Conservation (phyloP, 441 rosid species). For the Raphanus hybrid region DNA sequence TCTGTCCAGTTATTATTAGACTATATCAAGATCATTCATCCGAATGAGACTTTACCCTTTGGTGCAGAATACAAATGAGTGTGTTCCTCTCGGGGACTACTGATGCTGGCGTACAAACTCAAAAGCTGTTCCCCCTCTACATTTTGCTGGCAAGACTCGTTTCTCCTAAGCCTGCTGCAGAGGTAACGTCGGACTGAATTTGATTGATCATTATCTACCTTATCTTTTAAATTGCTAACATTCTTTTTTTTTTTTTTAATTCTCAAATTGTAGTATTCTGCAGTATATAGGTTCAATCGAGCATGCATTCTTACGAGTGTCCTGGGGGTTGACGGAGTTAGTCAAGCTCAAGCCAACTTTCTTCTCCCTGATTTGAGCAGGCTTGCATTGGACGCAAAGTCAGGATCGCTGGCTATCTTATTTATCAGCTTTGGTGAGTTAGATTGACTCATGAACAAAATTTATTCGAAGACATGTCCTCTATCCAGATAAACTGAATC, state of each 20-base stretch:
- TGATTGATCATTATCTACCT: conserved; percentile 16
- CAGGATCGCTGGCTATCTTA: conserved; percentile 80
- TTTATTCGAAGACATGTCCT: background rate
- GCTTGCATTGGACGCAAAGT: conserved; percentile 78
- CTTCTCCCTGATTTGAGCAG: conserved; percentile 85
- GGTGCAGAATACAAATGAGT: conserved; percentile 76
- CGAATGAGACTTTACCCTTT: background rate
- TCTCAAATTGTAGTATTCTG: conserved; percentile 78
- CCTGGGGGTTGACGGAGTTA: conserved; percentile 68
- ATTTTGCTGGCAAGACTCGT: conserved; percentile 82
- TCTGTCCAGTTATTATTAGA: background rate
- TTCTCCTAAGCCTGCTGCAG: conserved; percentile 58
- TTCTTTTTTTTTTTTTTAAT: conserved; percentile 26
- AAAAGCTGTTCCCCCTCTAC: conserved; percentile 73
- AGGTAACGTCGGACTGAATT: conserved; percentile 50
- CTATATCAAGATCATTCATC: background rate
- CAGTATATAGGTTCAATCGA: conserved; percentile 83
- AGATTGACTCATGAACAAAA: background rate
- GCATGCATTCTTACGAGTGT: conserved; percentile 78
- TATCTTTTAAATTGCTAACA: conserved; percentile 38
- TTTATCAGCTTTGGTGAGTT: conserved; percentile 80
- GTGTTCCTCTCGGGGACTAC: conserved; percentile 60
- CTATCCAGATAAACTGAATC: conserved; percentile 22
- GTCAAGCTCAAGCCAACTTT: conserved; percentile 75
- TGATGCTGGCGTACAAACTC: conserved; percentile 61